Base-by-base conservation (phyloP, 192 early-diverging fungal genomes). In the Backusella liffmaniae region DNA sequence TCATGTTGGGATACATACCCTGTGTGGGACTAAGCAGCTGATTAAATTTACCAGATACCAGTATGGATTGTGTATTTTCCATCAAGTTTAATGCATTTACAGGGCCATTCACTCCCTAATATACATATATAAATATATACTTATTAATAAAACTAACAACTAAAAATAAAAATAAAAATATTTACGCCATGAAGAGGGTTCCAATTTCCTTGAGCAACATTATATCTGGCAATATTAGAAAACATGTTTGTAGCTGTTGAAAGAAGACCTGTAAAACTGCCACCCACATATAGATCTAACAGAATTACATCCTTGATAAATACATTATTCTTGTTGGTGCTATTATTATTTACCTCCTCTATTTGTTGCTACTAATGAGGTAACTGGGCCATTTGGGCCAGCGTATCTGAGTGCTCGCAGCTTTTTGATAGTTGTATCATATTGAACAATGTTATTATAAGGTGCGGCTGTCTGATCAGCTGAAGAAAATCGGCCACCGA, bases 401-500 rank as follows among this genome's bases (percentile, higher is more conserved):
- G 23, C 41, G 29, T 34, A 21, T 0, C 3, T 30, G 1, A 77
- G 37, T 15, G 76, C 49, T 23, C 41, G 30, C 30, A 77, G 12
- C 13, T 67, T 44, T 18, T 56, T 73, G 0, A 72, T 30, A 12
- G 39, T 37, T 69, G 74, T 75, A 76, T 87, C 79, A 80, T 91
- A 92, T 66, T 78, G 73, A 3, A 88, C 90, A 73, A 94, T 83
- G 74, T 91, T 92, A 5, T 76, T 80, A 41, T 75, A 81, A 8
- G 49, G 49, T 15, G 9, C 41, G n/a, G 35, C 41, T 21, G 21
- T 35, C 29, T 36, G 21, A 2, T 67, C n/a, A 5, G 78, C 41
- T 66, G 78, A 79, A 23, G 78, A 71, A 68, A 94, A 94, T 9
- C 80, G 78, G 18, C 93, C 93, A 44, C 90, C 92, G 29, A 94